These are phyloP conservation scores for Mycena capillaripes DNA, from an alignment of 768 basidiomycete species.

Conservation along the genomic window DNA sequence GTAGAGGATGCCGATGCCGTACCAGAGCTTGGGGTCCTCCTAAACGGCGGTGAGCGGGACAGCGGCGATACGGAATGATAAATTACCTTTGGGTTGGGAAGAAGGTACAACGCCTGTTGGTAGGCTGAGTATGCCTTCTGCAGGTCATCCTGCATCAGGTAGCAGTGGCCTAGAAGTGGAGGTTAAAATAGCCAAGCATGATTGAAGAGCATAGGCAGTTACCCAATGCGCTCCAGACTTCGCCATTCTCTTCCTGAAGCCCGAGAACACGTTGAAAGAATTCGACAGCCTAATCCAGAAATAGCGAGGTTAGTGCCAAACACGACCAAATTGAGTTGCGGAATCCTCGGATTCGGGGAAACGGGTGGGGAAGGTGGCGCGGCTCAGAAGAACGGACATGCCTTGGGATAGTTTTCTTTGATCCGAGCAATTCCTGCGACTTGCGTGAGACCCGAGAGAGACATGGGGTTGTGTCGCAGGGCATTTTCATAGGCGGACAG, in stretches of 20 bases:
- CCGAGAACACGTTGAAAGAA: conserved; percentile 94
- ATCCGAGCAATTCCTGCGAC: conserved; percentile 97
- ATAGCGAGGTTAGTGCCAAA: conserved; percentile 46
- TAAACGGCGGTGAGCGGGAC: conserved; percentile 42
- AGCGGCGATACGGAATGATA: conserved; percentile 31
- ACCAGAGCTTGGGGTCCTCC: conserved; percentile 99
- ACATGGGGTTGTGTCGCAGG: conserved; percentile 94
- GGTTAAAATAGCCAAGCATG: conserved; percentile 5
- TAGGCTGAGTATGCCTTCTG: conserved; percentile 99
- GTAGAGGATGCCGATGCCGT: conserved; percentile 98
- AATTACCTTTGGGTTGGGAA: conserved; percentile 93
- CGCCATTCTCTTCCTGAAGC: conserved; percentile 96
- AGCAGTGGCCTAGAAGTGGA: conserved; percentile 83
- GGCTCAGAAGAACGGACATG: conserved; percentile 54
- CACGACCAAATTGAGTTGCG: conserved; percentile 39
- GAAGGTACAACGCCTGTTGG: conserved; percentile 96
- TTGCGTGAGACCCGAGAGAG: conserved; percentile 90
- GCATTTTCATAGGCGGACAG: conserved; percentile 95
- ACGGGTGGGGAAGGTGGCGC: conserved; percentile 39
- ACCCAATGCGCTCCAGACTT: conserved; percentile 98
- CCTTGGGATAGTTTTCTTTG: conserved; percentile 98
- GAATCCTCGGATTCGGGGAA: conserved; percentile 35
- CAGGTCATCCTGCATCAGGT: conserved; percentile 99
- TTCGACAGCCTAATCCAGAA: conserved; percentile 83
- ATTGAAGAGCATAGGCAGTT: conserved; percentile 41